phyloP scores from a whole-genome alignment of 2,329 filamentous ascomycete genomes.

The Hypoxylon sp. region DNA sequence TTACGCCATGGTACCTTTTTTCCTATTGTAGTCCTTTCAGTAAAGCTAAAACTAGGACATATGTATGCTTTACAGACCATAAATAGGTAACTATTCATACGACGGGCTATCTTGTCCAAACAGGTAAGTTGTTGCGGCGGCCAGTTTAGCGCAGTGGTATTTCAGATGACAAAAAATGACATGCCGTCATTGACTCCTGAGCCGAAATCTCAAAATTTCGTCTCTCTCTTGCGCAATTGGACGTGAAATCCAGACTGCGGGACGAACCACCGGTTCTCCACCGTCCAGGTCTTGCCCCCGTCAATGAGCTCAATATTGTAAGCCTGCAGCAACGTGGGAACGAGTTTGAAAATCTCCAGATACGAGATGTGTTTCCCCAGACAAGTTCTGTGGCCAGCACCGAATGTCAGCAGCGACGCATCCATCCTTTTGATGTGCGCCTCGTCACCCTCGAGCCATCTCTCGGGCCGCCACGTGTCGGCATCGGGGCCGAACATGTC shows the following conservation, averaged over 20 bases:
- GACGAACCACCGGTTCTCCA: conserved; percentile 1
- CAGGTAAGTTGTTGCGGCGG: too few relatives aligned
- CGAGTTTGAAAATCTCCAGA: conserved; percentile 46
- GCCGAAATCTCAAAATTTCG: too few relatives aligned
- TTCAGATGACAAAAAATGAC: too few relatives aligned
- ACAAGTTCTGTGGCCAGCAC: conserved; percentile 39
- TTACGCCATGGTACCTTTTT: too few relatives aligned
- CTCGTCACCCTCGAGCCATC: conserved; percentile 60
- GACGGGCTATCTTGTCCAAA: too few relatives aligned
- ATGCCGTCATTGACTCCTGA: too few relatives aligned
- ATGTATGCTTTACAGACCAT: too few relatives aligned
- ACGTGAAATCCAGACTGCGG: conserved; percentile 5
- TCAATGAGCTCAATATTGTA: neutral
- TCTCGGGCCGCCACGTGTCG: conserved; percentile 69
- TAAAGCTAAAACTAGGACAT: too few relatives aligned
- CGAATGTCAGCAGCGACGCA: conserved; percentile 31
- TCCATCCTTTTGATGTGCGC: conserved; percentile 32
- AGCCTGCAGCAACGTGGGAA: conserved; percentile 33
- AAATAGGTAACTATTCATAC: too few relatives aligned
- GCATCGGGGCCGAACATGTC: conserved; percentile 71
- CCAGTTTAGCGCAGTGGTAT: too few relatives aligned
- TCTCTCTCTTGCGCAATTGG: neutral
- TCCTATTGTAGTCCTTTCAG: too few relatives aligned
- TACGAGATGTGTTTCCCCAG: conserved; percentile 47
- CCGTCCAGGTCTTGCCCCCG: neutral